Percentiles rank a stretch among this genome's conserved stretches.
Evolutionary conservation across 2,329 filamentous ascomycete genomes (phyloP).

Genomic region (Fusarium irregulare): DNA sequence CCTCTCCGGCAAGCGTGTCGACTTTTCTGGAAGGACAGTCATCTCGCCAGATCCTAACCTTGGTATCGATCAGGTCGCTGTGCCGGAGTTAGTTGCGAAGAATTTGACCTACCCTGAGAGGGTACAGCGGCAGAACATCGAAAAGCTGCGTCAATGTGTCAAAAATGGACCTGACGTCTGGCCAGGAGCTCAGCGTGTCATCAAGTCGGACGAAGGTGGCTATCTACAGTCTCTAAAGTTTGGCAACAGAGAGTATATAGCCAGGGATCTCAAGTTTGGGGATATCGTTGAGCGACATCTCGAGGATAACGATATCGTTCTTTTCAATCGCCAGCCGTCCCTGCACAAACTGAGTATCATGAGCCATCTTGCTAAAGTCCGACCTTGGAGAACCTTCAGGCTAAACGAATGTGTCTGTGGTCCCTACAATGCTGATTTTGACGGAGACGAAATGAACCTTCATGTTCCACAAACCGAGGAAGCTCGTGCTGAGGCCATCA

Average conservation of each 20-base stretch:
- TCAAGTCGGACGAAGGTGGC: conserved; percentile 74
- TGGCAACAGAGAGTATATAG: conserved; percentile 76
- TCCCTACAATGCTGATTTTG: conserved; percentile 98
- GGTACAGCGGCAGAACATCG: conserved; percentile 85
- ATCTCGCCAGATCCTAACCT: conserved; percentile 98
- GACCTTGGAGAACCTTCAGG: conserved; percentile 95
- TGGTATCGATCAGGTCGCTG: conserved; percentile 91
- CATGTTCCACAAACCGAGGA: conserved; percentile 99
- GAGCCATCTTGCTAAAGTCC: conserved; percentile 91
- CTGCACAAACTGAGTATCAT: conserved; percentile 99
- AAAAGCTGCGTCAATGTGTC: conserved; percentile 81
- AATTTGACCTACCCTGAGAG: conserved; percentile 96
- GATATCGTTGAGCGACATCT: conserved; percentile 95
- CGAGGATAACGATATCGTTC: conserved; percentile 92
- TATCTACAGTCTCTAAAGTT: conserved; percentile 82
- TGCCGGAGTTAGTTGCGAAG: conserved; percentile 91
- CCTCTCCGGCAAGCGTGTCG: conserved; percentile 95
- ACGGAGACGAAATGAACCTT: conserved; percentile 98
- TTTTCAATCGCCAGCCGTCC: conserved; percentile 98
- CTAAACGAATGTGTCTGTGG: conserved; percentile 98
- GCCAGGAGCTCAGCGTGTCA: conserved; percentile 87
- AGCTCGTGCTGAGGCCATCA: conserved; percentile 92
- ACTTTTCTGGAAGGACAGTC: conserved; percentile 97
- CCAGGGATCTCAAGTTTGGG: conserved; percentile 79
- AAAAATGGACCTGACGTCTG: conserved; percentile 80